A percentile compares a stretch with the other conserved stretches of the same genome.
These are phyloP conservation scores for Plantago coronopus DNA, from an alignment of 305 asterid species.

Conservation along the genomic window DNA sequence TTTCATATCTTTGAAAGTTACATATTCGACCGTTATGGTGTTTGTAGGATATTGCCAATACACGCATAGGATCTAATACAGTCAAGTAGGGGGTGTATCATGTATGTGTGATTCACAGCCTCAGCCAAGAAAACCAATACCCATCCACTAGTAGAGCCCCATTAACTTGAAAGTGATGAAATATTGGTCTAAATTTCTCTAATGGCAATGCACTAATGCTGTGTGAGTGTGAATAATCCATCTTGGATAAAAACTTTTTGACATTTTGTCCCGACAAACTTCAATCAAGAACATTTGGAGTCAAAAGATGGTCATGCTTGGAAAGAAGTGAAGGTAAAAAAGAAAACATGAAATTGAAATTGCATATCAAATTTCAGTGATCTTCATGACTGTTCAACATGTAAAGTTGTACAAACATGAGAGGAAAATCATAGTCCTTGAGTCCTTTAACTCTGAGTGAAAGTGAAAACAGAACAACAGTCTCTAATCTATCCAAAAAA, in stretches of 20 bases:
- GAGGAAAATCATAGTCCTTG: background rate
- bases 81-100: no score
- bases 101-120: background rate
- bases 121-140: background rate
- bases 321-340: constrained; percentile 33
- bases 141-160: background rate
- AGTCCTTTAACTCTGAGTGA: background rate
- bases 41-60: no score
- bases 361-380: background rate
- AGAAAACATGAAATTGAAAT: background rate
- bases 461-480: background rate
- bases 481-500: background rate
- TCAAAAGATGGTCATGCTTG: constrained; percentile 30
- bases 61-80: no score
- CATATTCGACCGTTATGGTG: no score
- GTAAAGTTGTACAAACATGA: constrained; percentile 7
- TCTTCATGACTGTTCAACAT: constrained; percentile 17
- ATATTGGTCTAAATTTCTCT: background rate
- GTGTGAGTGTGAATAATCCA: background rate
- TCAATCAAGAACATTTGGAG: constrained; percentile 8
- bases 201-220: background rate
- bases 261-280: constrained; percentile 1
- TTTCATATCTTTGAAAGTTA: no score
- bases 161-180: background rate
- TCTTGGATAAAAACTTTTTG: constrained; percentile 1